Base-by-base conservation (phyloP, 1,139 yeast genomes). In the Lodderomyces elongisporus region DNA sequence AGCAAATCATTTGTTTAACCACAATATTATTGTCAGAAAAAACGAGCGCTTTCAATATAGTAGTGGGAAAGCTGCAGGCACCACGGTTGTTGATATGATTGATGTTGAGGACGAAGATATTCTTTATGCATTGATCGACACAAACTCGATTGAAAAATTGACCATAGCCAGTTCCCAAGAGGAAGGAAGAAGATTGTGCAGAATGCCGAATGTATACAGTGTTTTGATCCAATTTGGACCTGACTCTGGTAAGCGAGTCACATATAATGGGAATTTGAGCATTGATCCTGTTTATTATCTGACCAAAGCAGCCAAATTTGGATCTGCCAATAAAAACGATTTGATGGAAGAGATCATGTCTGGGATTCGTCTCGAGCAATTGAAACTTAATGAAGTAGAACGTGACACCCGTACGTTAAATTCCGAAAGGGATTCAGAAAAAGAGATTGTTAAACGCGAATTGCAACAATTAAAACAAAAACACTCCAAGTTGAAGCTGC, bases 111-210 rank as follows among this genome's bases (percentile, higher is more conserved):
- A 78, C 40, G 76, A 72, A 22, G 70, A 72, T 32, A 67, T 80
- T 2, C 66, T 71, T 45, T 79, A 74, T 44, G 60, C 82, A 1
- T 56, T 89, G 36, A 77, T 88, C 37, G 96, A 89, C 58, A 48
- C 69, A 12, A 68, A 68, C 35, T 64, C 60, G 18, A 70, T 85
- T 32, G 95, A 89, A 47, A 66, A 70, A 17, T 61, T 70, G 1
- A 60, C 82, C 1, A 58, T 88, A 25, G 65, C 77, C 15, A 62
- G 67, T 3, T 63, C 75, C 31, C 62, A 77, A 38, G 45, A 51
- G 3, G 68, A 65, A n/a, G 91, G 85, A 0, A 74, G 71, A 43
- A 35, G 41, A 0, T 53, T 73, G 8, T 52, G 62, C 3, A 39
- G 28, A 32, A 32, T 42, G 16, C 32, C 31, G 5, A 74, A 74